Percentiles rank a stretch among this genome's conserved stretches.
These are phyloP conservation scores for Aspergillus tamarii DNA, from an alignment of 2,329 filamentous ascomycete species.

Conservation along the genomic window DNA sequence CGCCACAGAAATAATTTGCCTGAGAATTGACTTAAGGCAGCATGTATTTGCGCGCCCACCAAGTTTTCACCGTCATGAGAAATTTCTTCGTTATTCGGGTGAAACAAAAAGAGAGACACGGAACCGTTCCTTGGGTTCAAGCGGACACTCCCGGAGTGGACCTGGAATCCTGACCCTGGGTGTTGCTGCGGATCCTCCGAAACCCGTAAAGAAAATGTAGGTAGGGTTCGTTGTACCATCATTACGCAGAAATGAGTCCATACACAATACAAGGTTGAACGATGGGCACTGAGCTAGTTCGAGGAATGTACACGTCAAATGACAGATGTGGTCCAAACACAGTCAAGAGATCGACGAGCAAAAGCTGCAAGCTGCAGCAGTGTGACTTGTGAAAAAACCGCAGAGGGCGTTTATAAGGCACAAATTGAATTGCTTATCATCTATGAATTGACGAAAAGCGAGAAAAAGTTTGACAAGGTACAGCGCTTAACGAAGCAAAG, in stretches of 20 bases:
- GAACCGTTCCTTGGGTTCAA: conserved; percentile 12
- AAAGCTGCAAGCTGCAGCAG: not conserved
- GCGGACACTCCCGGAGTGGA: conserved; percentile 21
- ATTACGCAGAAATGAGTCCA: not conserved
- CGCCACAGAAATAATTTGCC: not conserved
- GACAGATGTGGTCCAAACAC: not conserved
- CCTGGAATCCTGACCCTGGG: conserved; percentile 6
- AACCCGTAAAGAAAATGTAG: not conserved
- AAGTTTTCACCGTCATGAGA: not conserved
- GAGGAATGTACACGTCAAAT: not conserved
- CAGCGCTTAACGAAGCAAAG: not conserved
- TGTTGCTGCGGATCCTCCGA: conserved; percentile 4
- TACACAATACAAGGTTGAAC: not conserved
- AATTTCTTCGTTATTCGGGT: not conserved
- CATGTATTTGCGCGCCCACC: not conserved
- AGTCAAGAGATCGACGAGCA: not conserved
- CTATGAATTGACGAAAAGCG: not conserved
- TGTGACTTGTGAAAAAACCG: not conserved
- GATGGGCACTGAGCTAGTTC: not conserved
- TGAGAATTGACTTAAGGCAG: not conserved
- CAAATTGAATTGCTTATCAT: not conserved
- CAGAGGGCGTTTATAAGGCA: not conserved
- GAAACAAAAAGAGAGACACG: not conserved
- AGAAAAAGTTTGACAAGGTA: not conserved
- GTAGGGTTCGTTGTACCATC: not conserved